phyloP scores from a whole-genome alignment of 176 grass and related monocot genomes.

The Hordeum vulgare region DNA sequence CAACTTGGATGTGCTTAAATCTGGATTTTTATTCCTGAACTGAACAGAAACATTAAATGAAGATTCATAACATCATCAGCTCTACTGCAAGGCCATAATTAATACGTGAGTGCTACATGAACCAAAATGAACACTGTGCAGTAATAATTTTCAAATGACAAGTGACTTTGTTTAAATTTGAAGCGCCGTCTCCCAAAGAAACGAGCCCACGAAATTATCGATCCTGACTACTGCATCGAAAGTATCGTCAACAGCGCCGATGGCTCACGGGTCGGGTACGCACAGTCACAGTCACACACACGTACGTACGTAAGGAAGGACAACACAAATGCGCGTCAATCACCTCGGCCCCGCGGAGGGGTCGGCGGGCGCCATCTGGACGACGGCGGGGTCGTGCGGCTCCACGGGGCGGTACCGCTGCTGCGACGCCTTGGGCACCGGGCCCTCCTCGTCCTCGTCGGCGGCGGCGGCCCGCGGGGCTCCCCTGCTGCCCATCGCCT shows the following conservation, averaged over 20 bases:
- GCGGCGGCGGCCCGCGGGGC: not conserved
- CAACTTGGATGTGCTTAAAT: not conserved
- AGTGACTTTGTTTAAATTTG: not conserved
- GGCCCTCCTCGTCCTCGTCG: slow-evolving; percentile 33
- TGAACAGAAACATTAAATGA: not conserved
- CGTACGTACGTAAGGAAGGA: no score
- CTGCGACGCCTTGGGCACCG: not conserved
- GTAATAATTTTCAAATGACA: not conserved
- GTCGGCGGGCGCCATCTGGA: slow-evolving; percentile 36
- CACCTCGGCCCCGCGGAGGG: not conserved
- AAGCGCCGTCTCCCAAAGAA: not conserved
- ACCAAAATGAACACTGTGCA: not conserved
- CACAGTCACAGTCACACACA: not conserved
- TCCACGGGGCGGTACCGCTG: slow-evolving; percentile 43
- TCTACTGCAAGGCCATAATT: not conserved
- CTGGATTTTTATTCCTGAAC: not conserved
- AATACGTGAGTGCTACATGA: not conserved
- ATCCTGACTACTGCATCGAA: not conserved
- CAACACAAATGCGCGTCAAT: not conserved
- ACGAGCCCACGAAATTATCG: not conserved
- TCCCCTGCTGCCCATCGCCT: slow-evolving; percentile 39
- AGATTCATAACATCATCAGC: not conserved
- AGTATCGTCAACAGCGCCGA: no score
- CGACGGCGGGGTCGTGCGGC: slow-evolving; percentile 28
- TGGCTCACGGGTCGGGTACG: no score